phyloP scores from a whole-genome alignment of 371 early-diverging fungal genomes.

The Fennellomyces sp. region DNA sequence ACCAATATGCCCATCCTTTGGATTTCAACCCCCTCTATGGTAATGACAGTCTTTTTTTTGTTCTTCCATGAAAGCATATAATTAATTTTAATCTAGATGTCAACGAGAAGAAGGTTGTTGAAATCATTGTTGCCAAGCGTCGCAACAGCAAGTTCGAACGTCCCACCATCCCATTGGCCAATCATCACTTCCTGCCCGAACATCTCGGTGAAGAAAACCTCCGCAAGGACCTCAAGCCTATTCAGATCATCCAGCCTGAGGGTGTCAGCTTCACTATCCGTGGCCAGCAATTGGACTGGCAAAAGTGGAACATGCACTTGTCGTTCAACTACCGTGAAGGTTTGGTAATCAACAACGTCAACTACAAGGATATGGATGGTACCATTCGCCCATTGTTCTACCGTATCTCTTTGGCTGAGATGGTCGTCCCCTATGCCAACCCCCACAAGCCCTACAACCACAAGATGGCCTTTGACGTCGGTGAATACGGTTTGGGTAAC shows the following conservation, averaged over 20 bases:
- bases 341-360: slow-evolving; percentile 46
- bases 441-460: slow-evolving; percentile 38
- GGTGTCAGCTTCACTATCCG: slow-evolving; percentile 52
- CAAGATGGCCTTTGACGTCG: slow-evolving; percentile 57
- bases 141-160: slow-evolving; percentile 41
- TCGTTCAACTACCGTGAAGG: slow-evolving; percentile 56
- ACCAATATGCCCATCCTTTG: slow-evolving; percentile 54
- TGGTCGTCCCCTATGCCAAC: slow-evolving; percentile 59
- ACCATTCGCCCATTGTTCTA: slow-evolving; percentile 41
- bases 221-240: slow-evolving; percentile 49
- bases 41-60: too few relatives aligned
- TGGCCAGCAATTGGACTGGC: slow-evolving; percentile 49
- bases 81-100: slow-evolving; percentile 22
- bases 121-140: slow-evolving; percentile 35
- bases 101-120: slow-evolving; percentile 34
- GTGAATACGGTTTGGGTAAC: slow-evolving; percentile 51
- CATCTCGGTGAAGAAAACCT: slow-evolving; percentile 40
- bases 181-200: slow-evolving; percentile 48
- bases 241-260: slow-evolving; percentile 47
- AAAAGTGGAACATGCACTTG: slow-evolving; percentile 54
- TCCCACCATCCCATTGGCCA: slow-evolving; percentile 34
- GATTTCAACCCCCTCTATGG: slow-evolving; percentile 47
- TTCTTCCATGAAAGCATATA: neutral
- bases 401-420: slow-evolving; percentile 46
- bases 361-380: slow-evolving; percentile 43